A percentile compares a stretch with the other conserved stretches of the same genome.
These are phyloP conservation scores for Sclerotinia glacialis DNA, from an alignment of 2,329 filamentous ascomycete species.

Conservation along the genomic window DNA sequence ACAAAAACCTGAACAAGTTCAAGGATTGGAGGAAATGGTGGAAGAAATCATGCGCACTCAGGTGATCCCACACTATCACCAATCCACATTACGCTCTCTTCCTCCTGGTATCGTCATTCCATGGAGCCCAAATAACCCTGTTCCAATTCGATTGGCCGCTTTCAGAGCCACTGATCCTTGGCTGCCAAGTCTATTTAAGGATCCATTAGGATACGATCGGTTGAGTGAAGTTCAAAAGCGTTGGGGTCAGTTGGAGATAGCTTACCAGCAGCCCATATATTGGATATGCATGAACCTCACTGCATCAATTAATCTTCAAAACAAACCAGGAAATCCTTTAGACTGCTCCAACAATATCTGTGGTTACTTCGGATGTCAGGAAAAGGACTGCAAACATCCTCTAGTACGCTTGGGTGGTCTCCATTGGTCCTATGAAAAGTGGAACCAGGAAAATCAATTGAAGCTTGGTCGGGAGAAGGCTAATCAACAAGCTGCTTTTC, in stretches of 20 bases:
- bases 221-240: background rate
- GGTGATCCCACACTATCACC: background rate
- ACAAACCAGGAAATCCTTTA: background rate
- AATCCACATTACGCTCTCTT: background rate
- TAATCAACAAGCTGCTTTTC: background rate
- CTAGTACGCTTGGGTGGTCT: background rate
- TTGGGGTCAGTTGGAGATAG: background rate
- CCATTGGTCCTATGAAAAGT: background rate
- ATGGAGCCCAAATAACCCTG: background rate
- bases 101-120: background rate
- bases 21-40: background rate
- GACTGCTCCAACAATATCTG: background rate
- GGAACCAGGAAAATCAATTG: background rate
- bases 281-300: background rate
- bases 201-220: background rate
- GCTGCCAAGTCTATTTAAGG: background rate
- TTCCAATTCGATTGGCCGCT: background rate
- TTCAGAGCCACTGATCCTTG: background rate
- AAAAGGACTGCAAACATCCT: background rate
- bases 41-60: background rate
- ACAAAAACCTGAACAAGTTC: background rate
- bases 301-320: background rate
- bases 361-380: background rate
- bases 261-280: background rate
- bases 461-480: background rate